phyloP scores from a whole-genome alignment of 495 filamentous ascomycete species.

The Pyrenula massariospora region DNA sequence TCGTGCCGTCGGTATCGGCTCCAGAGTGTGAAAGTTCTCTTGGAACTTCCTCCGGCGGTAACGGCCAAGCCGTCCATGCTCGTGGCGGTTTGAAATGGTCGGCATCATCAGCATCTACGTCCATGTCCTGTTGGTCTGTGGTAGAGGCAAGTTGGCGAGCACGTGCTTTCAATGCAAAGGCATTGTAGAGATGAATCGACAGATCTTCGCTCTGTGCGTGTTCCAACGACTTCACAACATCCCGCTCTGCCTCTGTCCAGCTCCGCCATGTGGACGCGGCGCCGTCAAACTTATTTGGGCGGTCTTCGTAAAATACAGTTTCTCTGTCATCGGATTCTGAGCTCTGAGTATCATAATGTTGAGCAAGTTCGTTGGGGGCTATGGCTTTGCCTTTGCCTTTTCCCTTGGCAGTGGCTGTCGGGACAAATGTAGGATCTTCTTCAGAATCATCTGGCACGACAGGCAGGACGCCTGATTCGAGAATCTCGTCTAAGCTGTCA shows the following conservation, averaged over 20 bases:
- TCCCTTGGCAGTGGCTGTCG: background rate
- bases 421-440: background rate
- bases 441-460: background rate
- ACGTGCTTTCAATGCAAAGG: slow-evolving; percentile 45
- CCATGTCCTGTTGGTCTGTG: slow-evolving; percentile 7
- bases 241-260: slow-evolving; percentile 46
- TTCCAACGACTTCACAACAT: slow-evolving; percentile 43
- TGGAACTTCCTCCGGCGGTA: slow-evolving; percentile 47
- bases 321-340: background rate
- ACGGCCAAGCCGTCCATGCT: slow-evolving; percentile 71
- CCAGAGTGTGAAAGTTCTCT: slow-evolving; percentile 34
- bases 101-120: slow-evolving; percentile 9
- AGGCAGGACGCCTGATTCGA: slow-evolving; percentile 3
- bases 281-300: slow-evolving; percentile 44
- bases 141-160: slow-evolving; percentile 10
- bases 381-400: background rate
- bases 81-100: slow-evolving; percentile 26
- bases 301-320: slow-evolving; percentile 9
- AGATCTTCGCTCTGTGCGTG: slow-evolving; percentile 48
- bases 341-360: slow-evolving; percentile 7
- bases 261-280: slow-evolving; percentile 44
- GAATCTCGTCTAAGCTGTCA: slow-evolving; percentile 15
- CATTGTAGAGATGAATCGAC: slow-evolving; percentile 66
- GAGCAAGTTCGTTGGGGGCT: background rate
- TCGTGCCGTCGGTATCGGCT: slow-evolving; percentile 28